phyloP scores from a whole-genome alignment of 2,329 filamentous ascomycete species.

The Pseudocercospora fijiensis region DNA sequence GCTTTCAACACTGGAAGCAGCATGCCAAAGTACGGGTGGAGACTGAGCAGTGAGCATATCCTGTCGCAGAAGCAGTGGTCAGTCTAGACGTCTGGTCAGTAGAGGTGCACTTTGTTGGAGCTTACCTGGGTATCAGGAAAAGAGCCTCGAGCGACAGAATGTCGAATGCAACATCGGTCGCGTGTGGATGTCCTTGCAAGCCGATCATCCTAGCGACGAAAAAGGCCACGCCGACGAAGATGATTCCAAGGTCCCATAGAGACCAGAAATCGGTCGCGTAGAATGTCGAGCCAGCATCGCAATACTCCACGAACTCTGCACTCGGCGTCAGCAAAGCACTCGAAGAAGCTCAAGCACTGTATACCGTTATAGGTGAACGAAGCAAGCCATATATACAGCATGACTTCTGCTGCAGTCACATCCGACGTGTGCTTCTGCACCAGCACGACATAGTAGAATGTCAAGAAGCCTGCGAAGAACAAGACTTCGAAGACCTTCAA shows the following conservation, averaged over 20 bases:
- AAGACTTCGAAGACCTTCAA: conserved; percentile 79
- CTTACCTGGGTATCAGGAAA: conserved; percentile 74
- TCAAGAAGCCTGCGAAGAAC: conserved; percentile 75
- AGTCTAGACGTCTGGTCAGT: background rate
- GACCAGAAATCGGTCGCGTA: conserved; percentile 84
- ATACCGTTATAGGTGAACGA: conserved; percentile 82
- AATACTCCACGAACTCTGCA: conserved; percentile 66
- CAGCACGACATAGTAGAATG: conserved; percentile 82
- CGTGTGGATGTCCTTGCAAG: conserved; percentile 58
- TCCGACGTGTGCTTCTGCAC: conserved; percentile 65
- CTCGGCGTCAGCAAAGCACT: background rate
- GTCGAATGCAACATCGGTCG: conserved; percentile 82
- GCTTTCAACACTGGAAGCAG: conserved; percentile 87
- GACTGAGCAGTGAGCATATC: conserved; percentile 79
- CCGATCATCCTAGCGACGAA: conserved; percentile 67
- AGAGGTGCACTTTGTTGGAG: background rate
- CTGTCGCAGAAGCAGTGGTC: conserved; percentile 41
- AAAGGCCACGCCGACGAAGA: conserved; percentile 54
- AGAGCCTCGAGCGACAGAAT: conserved; percentile 85
- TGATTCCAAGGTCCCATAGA: conserved; percentile 53
- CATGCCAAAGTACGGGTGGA: conserved; percentile 88
- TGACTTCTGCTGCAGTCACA: conserved; percentile 67
- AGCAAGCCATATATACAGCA: conserved; percentile 81
- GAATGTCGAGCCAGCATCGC: conserved; percentile 82
- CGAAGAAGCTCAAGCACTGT: conserved; percentile 27